These are phyloP conservation scores for Leishmania aethiopica DNA, from an alignment of 208 protist species.

Conservation along the genomic window DNA sequence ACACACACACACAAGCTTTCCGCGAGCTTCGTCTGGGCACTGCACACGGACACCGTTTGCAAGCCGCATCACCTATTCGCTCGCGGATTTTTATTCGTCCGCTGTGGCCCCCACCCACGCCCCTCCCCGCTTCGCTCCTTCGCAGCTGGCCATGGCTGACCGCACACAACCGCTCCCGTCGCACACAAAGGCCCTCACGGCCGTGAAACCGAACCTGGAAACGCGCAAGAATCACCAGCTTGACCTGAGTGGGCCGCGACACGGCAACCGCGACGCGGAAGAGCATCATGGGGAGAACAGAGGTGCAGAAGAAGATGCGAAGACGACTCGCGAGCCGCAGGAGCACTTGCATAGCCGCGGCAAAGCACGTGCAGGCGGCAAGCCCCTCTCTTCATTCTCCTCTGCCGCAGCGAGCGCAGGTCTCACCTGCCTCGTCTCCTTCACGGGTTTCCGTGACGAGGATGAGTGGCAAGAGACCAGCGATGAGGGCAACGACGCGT, in stretches of 20 bases:
- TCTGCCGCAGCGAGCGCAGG: not conserved
- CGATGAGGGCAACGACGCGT: not conserved
- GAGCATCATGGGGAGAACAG: not conserved
- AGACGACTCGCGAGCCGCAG: not conserved
- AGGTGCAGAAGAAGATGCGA: not conserved
- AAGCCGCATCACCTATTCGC: not conserved
- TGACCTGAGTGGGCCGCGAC: not conserved
- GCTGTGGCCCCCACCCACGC: not conserved
- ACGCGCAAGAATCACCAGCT: not conserved
- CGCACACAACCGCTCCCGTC: not conserved
- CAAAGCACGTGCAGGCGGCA: not conserved
- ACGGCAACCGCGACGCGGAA: not conserved
- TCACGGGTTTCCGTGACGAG: slow-evolving; percentile 42
- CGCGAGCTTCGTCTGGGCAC: not conserved
- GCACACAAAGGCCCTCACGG: slow-evolving; percentile 1
- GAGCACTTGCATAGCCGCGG: not conserved
- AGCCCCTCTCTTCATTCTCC: not conserved
- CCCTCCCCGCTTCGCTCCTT: not conserved
- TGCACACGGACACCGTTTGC: not conserved
- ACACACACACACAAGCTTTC: not conserved
- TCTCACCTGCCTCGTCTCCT: slow-evolving; percentile 9
- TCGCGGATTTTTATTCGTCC: not conserved
- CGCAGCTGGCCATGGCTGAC: not conserved
- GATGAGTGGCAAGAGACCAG: slow-evolving; percentile 23
- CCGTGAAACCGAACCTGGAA: not conserved